Evolutionary conservation across 108 stramenopile genomes (phyloP).

Genomic region (Epithemia pelagica): DNA sequence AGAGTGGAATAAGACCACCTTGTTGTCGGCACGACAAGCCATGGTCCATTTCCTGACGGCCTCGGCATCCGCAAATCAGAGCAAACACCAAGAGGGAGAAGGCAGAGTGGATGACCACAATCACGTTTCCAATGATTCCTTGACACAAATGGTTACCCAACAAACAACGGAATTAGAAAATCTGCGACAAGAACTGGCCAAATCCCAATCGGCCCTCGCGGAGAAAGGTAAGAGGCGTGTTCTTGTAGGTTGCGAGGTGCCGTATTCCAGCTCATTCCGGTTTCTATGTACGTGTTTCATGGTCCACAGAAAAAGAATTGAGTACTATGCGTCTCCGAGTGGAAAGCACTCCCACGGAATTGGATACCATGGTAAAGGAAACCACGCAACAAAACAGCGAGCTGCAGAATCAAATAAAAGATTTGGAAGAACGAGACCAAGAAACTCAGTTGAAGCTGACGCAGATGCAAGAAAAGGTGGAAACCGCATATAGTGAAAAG

Average conservation of each 20-base stretch:
- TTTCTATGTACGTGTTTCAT: slow-evolving; percentile 1
- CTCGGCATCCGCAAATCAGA: slow-evolving; percentile 14
- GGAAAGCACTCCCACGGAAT: slow-evolving; percentile 56
- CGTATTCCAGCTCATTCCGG: not conserved
- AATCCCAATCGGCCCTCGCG: not conserved
- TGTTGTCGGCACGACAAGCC: slow-evolving; percentile 58
- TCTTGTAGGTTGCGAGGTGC: not conserved
- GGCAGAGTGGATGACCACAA: slow-evolving; percentile 20
- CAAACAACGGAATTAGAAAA: slow-evolving; percentile 67
- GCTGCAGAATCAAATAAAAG: slow-evolving; percentile 38
- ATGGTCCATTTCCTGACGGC: slow-evolving; percentile 51
- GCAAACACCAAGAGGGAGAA: slow-evolving; percentile 28
- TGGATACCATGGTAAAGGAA: slow-evolving; percentile 61
- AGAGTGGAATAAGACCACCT: slow-evolving; percentile 41
- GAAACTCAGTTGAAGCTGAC: slow-evolving; percentile 27
- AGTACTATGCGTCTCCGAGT: slow-evolving; percentile 48
- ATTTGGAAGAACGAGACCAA: slow-evolving; percentile 25
- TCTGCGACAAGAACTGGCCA: slow-evolving; percentile 18
- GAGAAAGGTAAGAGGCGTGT: slow-evolving; percentile 5
- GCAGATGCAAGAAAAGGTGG: slow-evolving; percentile 27
- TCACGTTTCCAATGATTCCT: slow-evolving; percentile 8
- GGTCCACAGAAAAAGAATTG: slow-evolving; percentile 31
- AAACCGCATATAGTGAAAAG: slow-evolving; percentile 28
- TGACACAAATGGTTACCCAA: slow-evolving; percentile 48
- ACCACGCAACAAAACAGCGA: slow-evolving; percentile 41